Evolutionary conservation across 768 basidiomycete genomes (phyloP).

Genomic region (Pisolithus sp.): DNA sequence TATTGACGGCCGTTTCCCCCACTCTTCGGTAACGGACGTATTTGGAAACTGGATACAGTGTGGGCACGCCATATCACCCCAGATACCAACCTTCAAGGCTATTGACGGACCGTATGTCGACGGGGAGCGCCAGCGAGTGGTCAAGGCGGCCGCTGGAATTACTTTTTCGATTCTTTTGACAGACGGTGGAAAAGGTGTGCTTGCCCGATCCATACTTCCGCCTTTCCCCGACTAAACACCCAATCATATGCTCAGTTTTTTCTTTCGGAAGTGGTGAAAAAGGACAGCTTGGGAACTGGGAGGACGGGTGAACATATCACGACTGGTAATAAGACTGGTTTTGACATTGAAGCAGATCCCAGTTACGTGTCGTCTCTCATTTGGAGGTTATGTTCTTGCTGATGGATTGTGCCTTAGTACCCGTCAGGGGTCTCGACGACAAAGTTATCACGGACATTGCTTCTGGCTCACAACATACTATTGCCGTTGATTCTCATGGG

Average conservation of each 20-base stretch:
- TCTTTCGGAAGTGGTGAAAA: constrained; percentile 88
- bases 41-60: constrained; percentile 51
- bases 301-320: constrained; percentile 88
- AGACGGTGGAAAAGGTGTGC: constrained; percentile 69
- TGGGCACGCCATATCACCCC: constrained; percentile 59
- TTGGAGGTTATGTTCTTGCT: constrained; percentile 3
- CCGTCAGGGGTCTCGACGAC: constrained; percentile 68
- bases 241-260: constrained; percentile 49
- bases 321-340: constrained; percentile 78
- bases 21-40: background rate
- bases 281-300: constrained; percentile 90
- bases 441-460: constrained; percentile 78
- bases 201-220: background rate
- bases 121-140: constrained; percentile 57
- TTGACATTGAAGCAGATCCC: constrained; percentile 68
- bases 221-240: constrained; percentile 1
- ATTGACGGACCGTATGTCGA: constrained; percentile 53
- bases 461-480: constrained; percentile 81
- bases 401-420: constrained; percentile 38
- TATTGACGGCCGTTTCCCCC: too few species aligned
- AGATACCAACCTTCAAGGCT: constrained; percentile 59
- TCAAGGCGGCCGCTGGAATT: constrained; percentile 75
- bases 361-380: constrained; percentile 35
- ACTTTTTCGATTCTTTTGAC: constrained; percentile 82
- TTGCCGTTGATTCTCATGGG: constrained; percentile 79